Conservation (phyloP, 441 rosid genomes). For the Hura crepitans region DNA sequence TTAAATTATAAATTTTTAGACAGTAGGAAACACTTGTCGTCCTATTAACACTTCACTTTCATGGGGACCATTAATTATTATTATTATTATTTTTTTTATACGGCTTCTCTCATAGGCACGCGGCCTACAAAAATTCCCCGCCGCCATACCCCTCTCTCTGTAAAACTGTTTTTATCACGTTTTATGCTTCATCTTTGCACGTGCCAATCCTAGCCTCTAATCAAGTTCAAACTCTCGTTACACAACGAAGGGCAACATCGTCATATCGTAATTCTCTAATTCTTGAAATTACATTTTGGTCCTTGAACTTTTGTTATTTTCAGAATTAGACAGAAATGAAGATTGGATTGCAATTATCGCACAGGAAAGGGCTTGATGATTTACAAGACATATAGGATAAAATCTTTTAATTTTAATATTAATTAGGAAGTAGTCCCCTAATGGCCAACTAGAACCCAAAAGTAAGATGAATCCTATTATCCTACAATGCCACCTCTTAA, state of each 20-base stretch:
- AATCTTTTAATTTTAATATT: neutral
- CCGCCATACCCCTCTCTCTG: conserved; percentile 38
- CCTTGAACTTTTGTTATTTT: too few relatives aligned
- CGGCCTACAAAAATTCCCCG: conserved; percentile 49
- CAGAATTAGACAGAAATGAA: conserved; percentile 5
- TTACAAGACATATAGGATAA: conserved; percentile 25
- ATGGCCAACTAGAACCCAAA: conserved; percentile 39
- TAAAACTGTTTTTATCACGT: conserved; percentile 35
- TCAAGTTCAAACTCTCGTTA: neutral
- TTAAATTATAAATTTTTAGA: too few relatives aligned
- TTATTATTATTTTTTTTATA: too few relatives aligned
- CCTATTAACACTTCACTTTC: conserved; percentile 1
- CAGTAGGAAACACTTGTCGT: conserved; percentile 35
- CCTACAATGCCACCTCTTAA: conserved; percentile 39
- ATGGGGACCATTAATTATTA: conserved; percentile 51
- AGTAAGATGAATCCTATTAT: conserved; percentile 33
- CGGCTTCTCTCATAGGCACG: conserved; percentile 37
- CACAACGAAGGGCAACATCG: neutral
- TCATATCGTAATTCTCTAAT: neutral
- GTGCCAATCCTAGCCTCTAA: conserved; percentile 23
- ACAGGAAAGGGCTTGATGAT: conserved; percentile 26
- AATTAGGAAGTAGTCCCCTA: conserved; percentile 18
- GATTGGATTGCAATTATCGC: neutral
- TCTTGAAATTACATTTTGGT: too few relatives aligned
- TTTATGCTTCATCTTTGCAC: conserved; percentile 27